These are phyloP conservation scores for Plantago ovata DNA, from an alignment of 257 asterid species.

Conservation along the genomic window DNA sequence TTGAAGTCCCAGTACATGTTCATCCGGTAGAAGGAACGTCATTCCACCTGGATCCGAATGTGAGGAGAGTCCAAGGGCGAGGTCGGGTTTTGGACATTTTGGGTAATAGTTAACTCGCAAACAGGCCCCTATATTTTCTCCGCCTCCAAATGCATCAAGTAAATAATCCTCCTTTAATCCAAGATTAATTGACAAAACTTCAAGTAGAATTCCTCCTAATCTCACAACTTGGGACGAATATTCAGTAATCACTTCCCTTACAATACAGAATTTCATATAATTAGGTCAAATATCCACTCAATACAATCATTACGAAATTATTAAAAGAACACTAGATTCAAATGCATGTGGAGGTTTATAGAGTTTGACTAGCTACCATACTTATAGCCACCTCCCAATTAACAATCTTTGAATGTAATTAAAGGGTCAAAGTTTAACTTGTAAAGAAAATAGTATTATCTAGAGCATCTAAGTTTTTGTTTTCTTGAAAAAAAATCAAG, in stretches of 20 bases:
- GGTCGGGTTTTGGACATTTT: conserved; percentile 78
- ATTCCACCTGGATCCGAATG: conserved; percentile 94
- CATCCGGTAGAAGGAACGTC: conserved; percentile 72
- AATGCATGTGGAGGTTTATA: too few relatives aligned
- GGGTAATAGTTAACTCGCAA: conserved; percentile 82
- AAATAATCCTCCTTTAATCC: conserved; percentile 51
- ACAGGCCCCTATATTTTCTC: conserved; percentile 71
- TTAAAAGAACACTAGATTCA: too few relatives aligned
- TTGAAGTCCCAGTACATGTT: conserved; percentile 72
- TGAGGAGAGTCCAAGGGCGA: conserved; percentile 70
- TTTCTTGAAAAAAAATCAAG: too few relatives aligned
- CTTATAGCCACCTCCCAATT: too few relatives aligned
- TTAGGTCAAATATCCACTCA: too few relatives aligned
- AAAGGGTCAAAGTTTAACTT: too few relatives aligned
- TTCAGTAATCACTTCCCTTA: conserved; percentile 64
- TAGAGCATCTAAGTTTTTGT: too few relatives aligned
- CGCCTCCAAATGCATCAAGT: conserved; percentile 70
- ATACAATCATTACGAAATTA: too few relatives aligned
- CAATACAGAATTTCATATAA: too few relatives aligned
- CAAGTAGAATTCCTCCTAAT: conserved; percentile 57
- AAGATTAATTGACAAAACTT: conserved; percentile 49
- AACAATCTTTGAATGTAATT: too few relatives aligned
- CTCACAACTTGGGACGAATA: conserved; percentile 56
- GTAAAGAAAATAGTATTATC: too few relatives aligned
- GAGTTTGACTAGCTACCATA: too few relatives aligned